A percentile compares a stretch with the other conserved stretches of the same genome.
Conservation (phyloP, 2,329 filamentous ascomycete genomes). For the Thielaviopsis euricoi region DNA sequence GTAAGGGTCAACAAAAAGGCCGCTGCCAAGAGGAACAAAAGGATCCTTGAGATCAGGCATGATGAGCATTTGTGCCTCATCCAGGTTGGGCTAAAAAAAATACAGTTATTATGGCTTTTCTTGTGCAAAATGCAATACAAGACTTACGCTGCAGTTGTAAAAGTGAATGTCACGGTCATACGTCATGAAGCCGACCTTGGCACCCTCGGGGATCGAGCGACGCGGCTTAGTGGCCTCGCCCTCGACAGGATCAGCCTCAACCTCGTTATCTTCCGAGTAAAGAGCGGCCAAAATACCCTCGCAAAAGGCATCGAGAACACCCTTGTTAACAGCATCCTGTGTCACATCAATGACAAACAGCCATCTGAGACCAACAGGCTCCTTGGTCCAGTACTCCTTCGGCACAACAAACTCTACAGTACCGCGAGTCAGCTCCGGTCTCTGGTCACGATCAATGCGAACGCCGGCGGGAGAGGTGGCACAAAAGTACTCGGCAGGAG, state of each 20-base stretch:
- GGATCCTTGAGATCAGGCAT: conserved; percentile 97
- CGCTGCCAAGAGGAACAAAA: conserved; percentile 80
- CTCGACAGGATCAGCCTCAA: conserved; percentile 21
- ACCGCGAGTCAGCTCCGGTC: conserved; percentile 76
- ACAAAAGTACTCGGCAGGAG: conserved; percentile 79
- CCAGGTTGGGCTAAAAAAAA: conserved; percentile 43
- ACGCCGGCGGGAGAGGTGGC: conserved; percentile 76
- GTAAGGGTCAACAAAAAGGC: conserved; percentile 85
- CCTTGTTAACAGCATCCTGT: conserved; percentile 78
- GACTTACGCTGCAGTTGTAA: conserved; percentile 75
- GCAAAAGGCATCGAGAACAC: conserved; percentile 79
- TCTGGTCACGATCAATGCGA: conserved; percentile 71
- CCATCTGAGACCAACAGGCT: conserved; percentile 74
- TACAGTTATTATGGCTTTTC: conserved; percentile 9
- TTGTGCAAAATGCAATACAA: background rate
- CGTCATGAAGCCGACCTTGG: conserved; percentile 86
- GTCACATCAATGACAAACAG: conserved; percentile 89
- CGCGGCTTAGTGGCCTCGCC: conserved; percentile 35
- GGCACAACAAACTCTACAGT: conserved; percentile 95
- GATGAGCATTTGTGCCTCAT: conserved; percentile 92
- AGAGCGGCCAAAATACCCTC: conserved; percentile 73
- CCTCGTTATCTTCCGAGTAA: conserved; percentile 44
- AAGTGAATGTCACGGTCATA: conserved; percentile 97
- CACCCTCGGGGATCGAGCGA: conserved; percentile 52
- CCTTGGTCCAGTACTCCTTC: conserved; percentile 96